These are phyloP conservation scores for Trypanosoma avium DNA, from an alignment of 208 protist genomes.

Conservation along the genomic window DNA sequence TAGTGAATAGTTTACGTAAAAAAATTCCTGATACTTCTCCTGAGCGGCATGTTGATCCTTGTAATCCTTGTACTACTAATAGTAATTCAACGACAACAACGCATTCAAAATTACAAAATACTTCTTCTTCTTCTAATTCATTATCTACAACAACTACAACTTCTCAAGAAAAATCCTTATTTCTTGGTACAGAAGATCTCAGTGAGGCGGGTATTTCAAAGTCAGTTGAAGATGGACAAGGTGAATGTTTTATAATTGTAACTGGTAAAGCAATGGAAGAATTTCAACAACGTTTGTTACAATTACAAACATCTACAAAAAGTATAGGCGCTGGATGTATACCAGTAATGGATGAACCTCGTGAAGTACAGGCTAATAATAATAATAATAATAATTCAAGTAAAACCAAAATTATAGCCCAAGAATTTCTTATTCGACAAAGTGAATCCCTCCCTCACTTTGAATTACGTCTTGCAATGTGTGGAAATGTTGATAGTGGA, in stretches of 20 bases:
- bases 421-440: conserved; percentile 78
- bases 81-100: background rate
- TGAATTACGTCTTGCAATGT: conserved; percentile 90
- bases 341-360: conserved; percentile 49
- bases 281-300: conserved; percentile 33
- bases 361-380: conserved; percentile 34
- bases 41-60: conserved; percentile 16
- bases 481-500: conserved; percentile 93
- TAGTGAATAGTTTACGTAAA: conserved; percentile 60
- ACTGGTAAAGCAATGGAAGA: conserved; percentile 24
- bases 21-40: conserved; percentile 37
- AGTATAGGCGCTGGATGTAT: conserved; percentile 33
- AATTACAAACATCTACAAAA: conserved; percentile 34
- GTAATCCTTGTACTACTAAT: background rate
- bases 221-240: conserved; percentile 53
- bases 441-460: conserved; percentile 45
- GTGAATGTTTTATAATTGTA: conserved; percentile 71
- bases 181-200: conserved; percentile 39
- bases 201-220: conserved; percentile 31
- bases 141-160: background rate
- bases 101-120: background rate
- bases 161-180: background rate
- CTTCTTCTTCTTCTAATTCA: background rate
- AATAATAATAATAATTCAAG: conserved; percentile 6
- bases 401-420: conserved; percentile 38